phyloP scores from a whole-genome alignment of 2,329 filamentous ascomycete species.

The Fusarium vanettenii region DNA sequence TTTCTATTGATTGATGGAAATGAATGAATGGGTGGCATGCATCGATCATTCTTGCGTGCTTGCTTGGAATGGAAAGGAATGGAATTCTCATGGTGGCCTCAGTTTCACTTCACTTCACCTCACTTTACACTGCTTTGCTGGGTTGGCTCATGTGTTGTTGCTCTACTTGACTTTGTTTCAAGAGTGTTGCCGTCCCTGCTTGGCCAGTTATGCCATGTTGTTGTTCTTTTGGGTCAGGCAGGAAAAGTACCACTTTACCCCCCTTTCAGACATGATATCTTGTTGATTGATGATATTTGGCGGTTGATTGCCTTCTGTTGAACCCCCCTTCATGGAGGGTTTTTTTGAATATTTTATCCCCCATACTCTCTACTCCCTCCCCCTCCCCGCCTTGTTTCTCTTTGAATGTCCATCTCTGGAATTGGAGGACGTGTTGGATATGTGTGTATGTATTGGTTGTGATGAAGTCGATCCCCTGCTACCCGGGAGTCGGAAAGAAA shows the following conservation, averaged over 20 bases:
- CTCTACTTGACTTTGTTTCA: constrained; percentile 4
- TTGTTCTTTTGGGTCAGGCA: not conserved
- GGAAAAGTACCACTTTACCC: not conserved
- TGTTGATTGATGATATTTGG: not conserved
- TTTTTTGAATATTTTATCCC: not conserved
- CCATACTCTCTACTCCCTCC: not conserved
- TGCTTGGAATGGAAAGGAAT: not conserved
- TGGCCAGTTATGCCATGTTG: not conserved
- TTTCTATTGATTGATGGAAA: constrained; percentile 15
- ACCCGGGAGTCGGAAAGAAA: not conserved
- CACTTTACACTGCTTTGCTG: not conserved
- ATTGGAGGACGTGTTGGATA: not conserved
- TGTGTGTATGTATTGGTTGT: not conserved
- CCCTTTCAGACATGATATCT: not conserved
- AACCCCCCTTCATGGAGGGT: not conserved
- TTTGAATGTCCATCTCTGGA: not conserved
- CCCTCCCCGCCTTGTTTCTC: not conserved
- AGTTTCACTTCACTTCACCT: not conserved
- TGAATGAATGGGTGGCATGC: constrained; percentile 18
- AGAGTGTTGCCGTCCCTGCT: constrained; percentile 5
- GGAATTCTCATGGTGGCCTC: not conserved
- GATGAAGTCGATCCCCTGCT: not conserved
- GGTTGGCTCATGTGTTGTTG: constrained; percentile 2
- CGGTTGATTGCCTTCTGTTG: not conserved
- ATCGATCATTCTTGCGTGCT: not conserved